phyloP scores from a whole-genome alignment of 2,329 filamentous ascomycete species.

The Ophiostoma novo-ulmi region DNA sequence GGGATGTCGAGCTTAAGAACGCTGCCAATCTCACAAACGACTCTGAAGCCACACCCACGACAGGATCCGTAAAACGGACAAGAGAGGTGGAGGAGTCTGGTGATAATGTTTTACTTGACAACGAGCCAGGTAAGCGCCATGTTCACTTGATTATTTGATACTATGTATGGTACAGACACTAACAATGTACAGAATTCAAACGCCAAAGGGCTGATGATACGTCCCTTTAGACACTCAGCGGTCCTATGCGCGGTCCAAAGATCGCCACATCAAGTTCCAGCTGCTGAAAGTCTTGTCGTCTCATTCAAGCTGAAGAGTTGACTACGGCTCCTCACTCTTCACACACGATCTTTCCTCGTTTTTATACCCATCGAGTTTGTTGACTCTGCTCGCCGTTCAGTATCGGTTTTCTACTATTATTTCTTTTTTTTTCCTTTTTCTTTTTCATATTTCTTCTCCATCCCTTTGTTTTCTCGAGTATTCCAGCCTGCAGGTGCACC shows the following conservation, averaged over 20 bases:
- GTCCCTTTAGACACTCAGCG: conserved; percentile 12
- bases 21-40: conserved; percentile 27
- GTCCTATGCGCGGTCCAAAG: background rate
- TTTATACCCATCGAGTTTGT: background rate
- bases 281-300: background rate
- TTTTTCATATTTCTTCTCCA: background rate
- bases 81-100: conserved; percentile 30
- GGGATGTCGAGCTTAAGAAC: conserved; percentile 37
- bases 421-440: background rate
- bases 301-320: background rate
- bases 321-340: background rate
- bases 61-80: conserved; percentile 33
- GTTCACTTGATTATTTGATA: background rate
- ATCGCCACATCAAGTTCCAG: background rate
- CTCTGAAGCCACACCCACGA: conserved; percentile 26
- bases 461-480: background rate
- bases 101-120: conserved; percentile 25
- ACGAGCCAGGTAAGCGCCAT: conserved; percentile 36
- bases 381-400: background rate
- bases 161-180: background rate
- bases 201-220: conserved; percentile 41
- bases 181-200: conserved; percentile 40
- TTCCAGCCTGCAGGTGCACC: background rate
- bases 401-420: background rate
- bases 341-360: background rate